These are phyloP conservation scores for Aspergillus heteromorphus DNA, from an alignment of 495 filamentous ascomycete genomes.

Conservation along the genomic window DNA sequence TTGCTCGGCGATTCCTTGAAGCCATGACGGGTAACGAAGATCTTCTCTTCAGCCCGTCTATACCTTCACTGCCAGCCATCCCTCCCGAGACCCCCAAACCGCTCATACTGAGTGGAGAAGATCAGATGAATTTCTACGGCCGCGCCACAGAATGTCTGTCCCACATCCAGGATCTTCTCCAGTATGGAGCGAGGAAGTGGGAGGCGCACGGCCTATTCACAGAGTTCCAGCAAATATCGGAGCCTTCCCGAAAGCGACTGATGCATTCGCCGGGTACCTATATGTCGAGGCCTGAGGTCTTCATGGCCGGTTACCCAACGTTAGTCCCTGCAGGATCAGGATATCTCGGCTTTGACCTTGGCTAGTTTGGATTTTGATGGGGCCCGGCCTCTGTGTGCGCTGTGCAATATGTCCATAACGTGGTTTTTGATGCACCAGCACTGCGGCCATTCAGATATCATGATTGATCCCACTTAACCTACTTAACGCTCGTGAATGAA, in stretches of 20 bases:
- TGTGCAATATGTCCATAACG: too few relatives aligned
- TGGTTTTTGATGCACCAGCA: too few relatives aligned
- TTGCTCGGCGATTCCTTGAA: conserved; percentile 27
- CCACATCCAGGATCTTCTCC: conserved; percentile 29
- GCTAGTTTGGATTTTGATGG: conserved; percentile 1
- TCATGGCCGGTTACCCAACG: conserved; percentile 10
- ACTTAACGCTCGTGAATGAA: too few relatives aligned
- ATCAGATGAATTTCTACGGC: conserved; percentile 31
- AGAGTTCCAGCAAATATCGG: conserved; percentile 25
- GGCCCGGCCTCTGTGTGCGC: not conserved
- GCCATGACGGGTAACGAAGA: conserved; percentile 31
- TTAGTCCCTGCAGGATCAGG: conserved; percentile 5
- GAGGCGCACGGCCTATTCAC: conserved; percentile 23
- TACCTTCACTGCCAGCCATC: conserved; percentile 28
- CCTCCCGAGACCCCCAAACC: conserved; percentile 33
- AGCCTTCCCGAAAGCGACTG: conserved; percentile 7
- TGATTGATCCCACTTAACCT: too few relatives aligned
- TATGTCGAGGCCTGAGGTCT: conserved; percentile 6
- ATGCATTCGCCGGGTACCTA: conserved; percentile 13
- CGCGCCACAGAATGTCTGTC: conserved; percentile 32
- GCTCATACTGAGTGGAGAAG: conserved; percentile 31
- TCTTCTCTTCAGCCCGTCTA: conserved; percentile 26
- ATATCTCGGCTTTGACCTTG: conserved; percentile 9
- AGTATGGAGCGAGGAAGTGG: conserved; percentile 33
- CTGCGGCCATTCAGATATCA: too few relatives aligned